Percentiles rank a stretch among this genome's conserved stretches.
phyloP scores from a whole-genome alignment of 257 asterid genomes.

The Leonotis leonurus region DNA sequence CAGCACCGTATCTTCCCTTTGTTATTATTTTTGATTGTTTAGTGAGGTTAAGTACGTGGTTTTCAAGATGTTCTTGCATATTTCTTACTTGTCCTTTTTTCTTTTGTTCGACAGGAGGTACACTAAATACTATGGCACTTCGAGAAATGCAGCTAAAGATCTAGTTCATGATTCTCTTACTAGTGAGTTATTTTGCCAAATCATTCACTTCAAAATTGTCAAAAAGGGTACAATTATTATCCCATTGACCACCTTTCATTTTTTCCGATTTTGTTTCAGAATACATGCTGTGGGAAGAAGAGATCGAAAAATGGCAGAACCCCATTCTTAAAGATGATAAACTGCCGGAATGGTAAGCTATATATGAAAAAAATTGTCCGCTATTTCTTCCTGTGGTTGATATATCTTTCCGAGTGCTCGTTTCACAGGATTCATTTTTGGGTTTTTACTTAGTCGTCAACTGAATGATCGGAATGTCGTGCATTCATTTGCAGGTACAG shows the following conservation, averaged over 20 bases:
- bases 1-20: no score
- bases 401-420: background rate
- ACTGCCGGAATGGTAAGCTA: slow-evolving; percentile 93
- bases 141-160: slow-evolving; percentile 72
- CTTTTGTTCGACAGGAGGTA: slow-evolving; percentile 70
- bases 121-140: slow-evolving; percentile 91
- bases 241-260: background rate
- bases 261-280: slow-evolving; percentile 39
- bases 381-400: no score
- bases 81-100: background rate
- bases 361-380: no score
- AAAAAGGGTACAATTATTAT: no score
- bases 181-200: slow-evolving; percentile 43
- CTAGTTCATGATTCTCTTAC: slow-evolving; percentile 92
- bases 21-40: background rate
- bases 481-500: slow-evolving; percentile 67
- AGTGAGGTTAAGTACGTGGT: background rate
- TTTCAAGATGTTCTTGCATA: background rate
- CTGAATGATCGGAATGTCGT: background rate
- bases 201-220: background rate
- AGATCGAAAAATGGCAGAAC: slow-evolving; percentile 94
- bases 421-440: background rate
- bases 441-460: background rate
- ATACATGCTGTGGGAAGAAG: slow-evolving; percentile 94
- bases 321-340: slow-evolving; percentile 78